Percentiles rank a stretch among this genome's conserved stretches.
These are phyloP conservation scores for Nicotiana rustica DNA, from an alignment of 305 asterid species.

Conservation along the genomic window DNA sequence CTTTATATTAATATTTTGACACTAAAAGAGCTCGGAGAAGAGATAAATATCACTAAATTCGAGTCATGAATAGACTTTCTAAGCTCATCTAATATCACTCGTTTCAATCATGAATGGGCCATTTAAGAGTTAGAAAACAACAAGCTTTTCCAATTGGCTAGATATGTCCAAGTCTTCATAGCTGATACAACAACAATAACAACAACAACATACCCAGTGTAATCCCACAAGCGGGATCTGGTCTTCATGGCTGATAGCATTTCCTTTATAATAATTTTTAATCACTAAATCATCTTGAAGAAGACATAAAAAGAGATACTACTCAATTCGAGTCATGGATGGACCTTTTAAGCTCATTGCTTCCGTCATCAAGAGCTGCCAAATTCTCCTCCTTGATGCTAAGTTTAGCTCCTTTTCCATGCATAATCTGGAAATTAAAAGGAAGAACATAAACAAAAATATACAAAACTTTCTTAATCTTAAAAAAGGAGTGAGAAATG, in stretches of 20 bases:
- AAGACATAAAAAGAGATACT: background rate
- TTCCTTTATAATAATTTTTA: background rate
- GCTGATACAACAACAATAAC: background rate
- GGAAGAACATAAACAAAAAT: background rate
- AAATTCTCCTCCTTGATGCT: background rate
- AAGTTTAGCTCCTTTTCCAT: conserved; percentile 8
- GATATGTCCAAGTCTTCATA: background rate
- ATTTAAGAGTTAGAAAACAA: background rate
- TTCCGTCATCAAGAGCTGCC: conserved; percentile 9
- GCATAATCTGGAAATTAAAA: conserved; percentile 31
- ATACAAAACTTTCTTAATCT: background rate
- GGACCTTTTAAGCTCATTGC: conserved; percentile 36
- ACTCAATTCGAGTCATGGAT: background rate
- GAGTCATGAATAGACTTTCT: conserved; percentile 1
- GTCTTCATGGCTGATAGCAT: background rate
- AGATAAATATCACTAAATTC: conserved; percentile 20
- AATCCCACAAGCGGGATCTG: too few species aligned
- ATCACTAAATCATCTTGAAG: background rate
- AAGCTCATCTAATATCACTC: background rate
- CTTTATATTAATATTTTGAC: background rate
- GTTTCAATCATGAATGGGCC: background rate
- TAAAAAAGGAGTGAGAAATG: conserved; percentile 2
- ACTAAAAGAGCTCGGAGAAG: conserved; percentile 18
- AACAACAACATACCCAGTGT: too few species aligned
- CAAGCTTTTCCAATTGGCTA: background rate